Percentiles rank a stretch among this genome's conserved stretches.
These are phyloP conservation scores for Ogataea thermomethanolica DNA, from an alignment of 805 yeast species.

Conservation along the genomic window DNA sequence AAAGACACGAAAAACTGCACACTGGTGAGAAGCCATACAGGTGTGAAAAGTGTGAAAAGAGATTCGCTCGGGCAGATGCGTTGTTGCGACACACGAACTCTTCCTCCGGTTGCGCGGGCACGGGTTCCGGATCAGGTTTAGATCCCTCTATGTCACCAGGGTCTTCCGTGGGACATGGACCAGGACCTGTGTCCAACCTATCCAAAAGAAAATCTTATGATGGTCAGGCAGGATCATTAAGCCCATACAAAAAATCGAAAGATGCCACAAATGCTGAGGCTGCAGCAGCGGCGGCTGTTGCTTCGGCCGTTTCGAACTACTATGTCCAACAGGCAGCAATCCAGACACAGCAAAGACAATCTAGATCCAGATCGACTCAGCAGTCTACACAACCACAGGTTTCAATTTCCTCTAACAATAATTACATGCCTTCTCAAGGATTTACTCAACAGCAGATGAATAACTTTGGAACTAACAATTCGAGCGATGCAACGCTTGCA, in stretches of 20 bases:
- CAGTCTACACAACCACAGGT: conserved; percentile 15
- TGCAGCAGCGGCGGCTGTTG: conserved; percentile 22
- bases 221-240: conserved; percentile 4
- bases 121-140: conserved; percentile 7
- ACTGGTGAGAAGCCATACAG: conserved; percentile 69
- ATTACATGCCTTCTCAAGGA: conserved; percentile 9
- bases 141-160: conserved; percentile 12
- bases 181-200: conserved; percentile 3
- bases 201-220: conserved; percentile 15
- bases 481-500: conserved; percentile 12
- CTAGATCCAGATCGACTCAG: conserved; percentile 17
- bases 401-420: conserved; percentile 8
- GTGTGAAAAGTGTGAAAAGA: conserved; percentile 58
- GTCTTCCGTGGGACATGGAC: background rate
- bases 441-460: conserved; percentile 12
- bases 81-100: conserved; percentile 61
- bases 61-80: conserved; percentile 76
- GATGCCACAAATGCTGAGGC: conserved; percentile 18
- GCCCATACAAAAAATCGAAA: conserved; percentile 12
- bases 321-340: conserved; percentile 18
- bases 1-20: conserved; percentile 71
- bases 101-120: conserved; percentile 27
- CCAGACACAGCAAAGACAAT: conserved; percentile 20
- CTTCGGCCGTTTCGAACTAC: conserved; percentile 19
- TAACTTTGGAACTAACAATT: conserved; percentile 7